Conservation (phyloP, 306 rosid species). For the Luffa acutangula region DNA sequence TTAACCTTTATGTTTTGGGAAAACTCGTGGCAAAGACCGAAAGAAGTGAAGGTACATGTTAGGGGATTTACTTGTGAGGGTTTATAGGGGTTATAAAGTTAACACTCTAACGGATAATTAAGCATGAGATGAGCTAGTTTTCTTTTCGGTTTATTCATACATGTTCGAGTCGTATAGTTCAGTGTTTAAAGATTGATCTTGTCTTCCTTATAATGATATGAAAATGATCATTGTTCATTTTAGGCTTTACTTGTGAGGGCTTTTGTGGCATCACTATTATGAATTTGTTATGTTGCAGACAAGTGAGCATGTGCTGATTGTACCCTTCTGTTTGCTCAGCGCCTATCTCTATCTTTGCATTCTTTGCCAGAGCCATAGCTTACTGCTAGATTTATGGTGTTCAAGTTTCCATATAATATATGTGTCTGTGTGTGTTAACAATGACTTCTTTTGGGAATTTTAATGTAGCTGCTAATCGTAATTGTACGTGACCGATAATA, state of each 20-base stretch:
- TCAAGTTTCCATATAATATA: background rate
- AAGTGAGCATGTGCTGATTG: background rate
- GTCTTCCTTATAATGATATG: background rate
- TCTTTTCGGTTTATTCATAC: background rate
- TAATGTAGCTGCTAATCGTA: background rate
- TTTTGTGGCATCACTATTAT: background rate
- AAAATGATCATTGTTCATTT: background rate
- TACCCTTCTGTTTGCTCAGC: background rate
- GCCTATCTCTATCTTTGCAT: background rate
- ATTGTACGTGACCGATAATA: no score
- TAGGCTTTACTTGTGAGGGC: background rate
- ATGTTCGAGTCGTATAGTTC: background rate
- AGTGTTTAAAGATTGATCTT: background rate
- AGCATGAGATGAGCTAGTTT: constrained; percentile 4
- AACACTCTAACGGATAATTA: background rate
- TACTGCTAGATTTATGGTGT: background rate
- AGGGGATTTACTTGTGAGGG: constrained; percentile 8
- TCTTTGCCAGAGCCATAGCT: background rate
- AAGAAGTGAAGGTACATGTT: constrained; percentile 10
- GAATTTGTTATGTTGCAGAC: background rate
- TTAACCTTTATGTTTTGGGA: constrained; percentile 6
- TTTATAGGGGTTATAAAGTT: background rate
- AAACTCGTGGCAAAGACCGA: constrained; percentile 1
- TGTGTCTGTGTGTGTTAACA: background rate
- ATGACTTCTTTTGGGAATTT: background rate